These are phyloP conservation scores for Carnegiea gigantea DNA, from an alignment of 179 eudicot genomes.

Conservation along the genomic window DNA sequence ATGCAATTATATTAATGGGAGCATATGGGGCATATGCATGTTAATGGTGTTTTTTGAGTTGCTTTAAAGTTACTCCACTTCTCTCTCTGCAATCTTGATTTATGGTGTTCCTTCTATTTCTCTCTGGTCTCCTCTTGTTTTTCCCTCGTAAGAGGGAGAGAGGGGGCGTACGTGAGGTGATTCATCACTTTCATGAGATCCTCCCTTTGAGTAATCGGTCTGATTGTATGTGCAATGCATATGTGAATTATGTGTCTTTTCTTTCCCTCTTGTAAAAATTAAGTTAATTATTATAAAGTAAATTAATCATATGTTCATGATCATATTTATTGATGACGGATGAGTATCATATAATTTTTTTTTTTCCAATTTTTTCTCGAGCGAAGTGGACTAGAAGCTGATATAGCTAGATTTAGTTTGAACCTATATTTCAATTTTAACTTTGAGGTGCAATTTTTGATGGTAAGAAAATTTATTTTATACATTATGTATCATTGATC, in stretches of 20 bases:
- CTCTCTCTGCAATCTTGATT: background rate
- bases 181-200: constrained; percentile 24
- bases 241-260: background rate
- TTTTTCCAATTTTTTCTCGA: too few relatives aligned
- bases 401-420: too few relatives aligned
- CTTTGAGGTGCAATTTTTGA: too few relatives aligned
- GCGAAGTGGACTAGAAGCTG: too few relatives aligned
- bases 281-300: background rate
- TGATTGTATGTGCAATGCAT: constrained; percentile 6
- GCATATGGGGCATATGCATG: constrained; percentile 13
- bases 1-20: constrained; percentile 13
- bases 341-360: background rate
- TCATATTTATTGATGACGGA: background rate
- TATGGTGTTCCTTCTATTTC: too few relatives aligned
- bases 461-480: too few relatives aligned
- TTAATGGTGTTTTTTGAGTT: constrained; percentile 22
- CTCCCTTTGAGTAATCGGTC: background rate
- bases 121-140: background rate
- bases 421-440: too few relatives aligned
- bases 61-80: constrained; percentile 31
- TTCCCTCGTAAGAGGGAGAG: background rate
- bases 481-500: too few relatives aligned
- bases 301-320: background rate
- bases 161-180: background rate
- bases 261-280: background rate